Percentiles rank a stretch among this genome's conserved stretches.
phyloP scores from a whole-genome alignment of 2,329 filamentous ascomycete genomes.

The Dactylellina cionopaga region DNA sequence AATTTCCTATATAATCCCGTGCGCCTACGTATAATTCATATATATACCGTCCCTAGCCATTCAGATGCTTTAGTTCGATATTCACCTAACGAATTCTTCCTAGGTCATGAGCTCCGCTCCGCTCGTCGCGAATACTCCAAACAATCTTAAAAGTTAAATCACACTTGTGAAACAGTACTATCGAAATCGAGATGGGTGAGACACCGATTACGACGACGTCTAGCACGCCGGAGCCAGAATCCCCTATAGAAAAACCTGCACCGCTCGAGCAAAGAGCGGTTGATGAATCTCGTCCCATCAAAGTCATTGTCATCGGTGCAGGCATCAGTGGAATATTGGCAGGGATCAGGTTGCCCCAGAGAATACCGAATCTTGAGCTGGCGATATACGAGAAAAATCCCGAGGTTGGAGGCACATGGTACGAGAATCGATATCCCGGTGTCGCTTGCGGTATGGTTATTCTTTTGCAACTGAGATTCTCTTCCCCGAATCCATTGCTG shows the following conservation, averaged over 20 bases:
- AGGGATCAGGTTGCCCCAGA: conserved; percentile 59
- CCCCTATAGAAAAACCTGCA: background rate
- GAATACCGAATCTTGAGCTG: conserved; percentile 59
- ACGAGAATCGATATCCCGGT: conserved; percentile 70
- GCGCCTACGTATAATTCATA: too few relatives aligned
- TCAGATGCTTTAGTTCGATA: too few relatives aligned
- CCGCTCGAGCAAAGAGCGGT: conserved; percentile 27
- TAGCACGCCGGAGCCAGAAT: conserved; percentile 29
- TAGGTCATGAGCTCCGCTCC: too few relatives aligned
- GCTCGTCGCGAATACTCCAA: too few relatives aligned
- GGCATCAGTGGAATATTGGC: conserved; percentile 60
- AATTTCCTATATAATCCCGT: conserved; percentile 10
- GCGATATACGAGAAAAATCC: conserved; percentile 68
- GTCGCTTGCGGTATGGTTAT: conserved; percentile 59
- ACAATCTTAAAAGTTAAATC: too few relatives aligned
- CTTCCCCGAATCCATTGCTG: background rate
- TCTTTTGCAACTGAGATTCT: background rate
- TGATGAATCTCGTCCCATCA: conserved; percentile 56
- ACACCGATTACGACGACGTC: conserved; percentile 8
- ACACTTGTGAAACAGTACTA: too few relatives aligned
- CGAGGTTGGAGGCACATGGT: conserved; percentile 69
- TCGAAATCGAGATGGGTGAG: conserved; percentile 24
- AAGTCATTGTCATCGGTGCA: conserved; percentile 60
- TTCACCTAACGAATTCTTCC: too few relatives aligned
- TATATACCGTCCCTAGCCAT: too few relatives aligned